Conservation (phyloP, 2,329 filamentous ascomycete genomes). For the Epichloe coenophiala region DNA sequence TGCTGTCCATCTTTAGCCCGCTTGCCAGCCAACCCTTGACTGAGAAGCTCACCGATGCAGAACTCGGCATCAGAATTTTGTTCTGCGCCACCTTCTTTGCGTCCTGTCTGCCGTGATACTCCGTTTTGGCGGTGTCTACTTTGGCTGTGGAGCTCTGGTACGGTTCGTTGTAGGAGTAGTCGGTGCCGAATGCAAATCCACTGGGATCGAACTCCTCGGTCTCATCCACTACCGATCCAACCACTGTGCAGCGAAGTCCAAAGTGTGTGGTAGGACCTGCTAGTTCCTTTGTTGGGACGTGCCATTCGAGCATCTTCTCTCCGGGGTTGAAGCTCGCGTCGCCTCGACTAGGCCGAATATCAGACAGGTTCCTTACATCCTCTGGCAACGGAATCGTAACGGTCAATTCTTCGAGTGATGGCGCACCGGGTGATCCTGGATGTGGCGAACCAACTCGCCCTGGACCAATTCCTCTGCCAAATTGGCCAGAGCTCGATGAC, state of each 20-base stretch:
- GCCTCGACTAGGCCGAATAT: conserved; percentile 67
- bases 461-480: conserved; percentile 29
- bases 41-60: conserved; percentile 58
- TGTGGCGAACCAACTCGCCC: conserved; percentile 28
- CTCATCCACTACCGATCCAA: conserved; percentile 44
- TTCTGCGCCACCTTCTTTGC: conserved; percentile 50
- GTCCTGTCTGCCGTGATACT: conserved; percentile 32
- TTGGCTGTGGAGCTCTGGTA: conserved; percentile 36
- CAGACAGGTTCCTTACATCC: conserved; percentile 68
- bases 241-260: conserved; percentile 65
- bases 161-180: conserved; percentile 41
- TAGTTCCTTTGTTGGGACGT: conserved; percentile 65
- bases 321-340: conserved; percentile 71
- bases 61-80: conserved; percentile 67
- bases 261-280: conserved; percentile 53
- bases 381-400: conserved; percentile 69
- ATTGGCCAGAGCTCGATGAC: conserved; percentile 20
- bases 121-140: conserved; percentile 17
- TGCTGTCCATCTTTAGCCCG: conserved; percentile 53
- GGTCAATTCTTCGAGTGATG: conserved; percentile 59
- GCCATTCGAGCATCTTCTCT: conserved; percentile 67
- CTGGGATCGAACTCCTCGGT: conserved; percentile 34
- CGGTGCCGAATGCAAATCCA: conserved; percentile 36
- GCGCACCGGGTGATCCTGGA: conserved; percentile 42
- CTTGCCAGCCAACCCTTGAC: conserved; percentile 57